Evolutionary conservation across 129 eudicot species (phyloP).

Genomic region (Daucus carota): DNA sequence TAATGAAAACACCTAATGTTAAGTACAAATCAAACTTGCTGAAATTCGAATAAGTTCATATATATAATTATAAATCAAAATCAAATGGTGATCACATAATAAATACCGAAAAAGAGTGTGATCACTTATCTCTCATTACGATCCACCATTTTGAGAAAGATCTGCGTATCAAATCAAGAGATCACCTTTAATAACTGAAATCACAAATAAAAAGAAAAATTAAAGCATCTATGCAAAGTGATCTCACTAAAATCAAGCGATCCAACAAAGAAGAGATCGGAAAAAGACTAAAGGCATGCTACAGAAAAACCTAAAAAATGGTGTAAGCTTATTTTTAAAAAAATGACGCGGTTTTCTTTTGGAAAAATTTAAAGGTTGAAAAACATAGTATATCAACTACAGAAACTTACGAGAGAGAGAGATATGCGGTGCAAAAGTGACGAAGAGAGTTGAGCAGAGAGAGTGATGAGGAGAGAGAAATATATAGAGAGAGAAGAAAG

Average conservation of each 20-base stretch:
- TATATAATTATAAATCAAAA: background rate
- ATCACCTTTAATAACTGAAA: background rate
- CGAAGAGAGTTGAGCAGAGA: background rate
- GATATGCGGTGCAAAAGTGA: too few species aligned
- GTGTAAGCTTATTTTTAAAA: background rate
- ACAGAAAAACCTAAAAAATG: background rate
- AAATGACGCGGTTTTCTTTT: background rate
- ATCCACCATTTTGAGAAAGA: conserved; percentile 50
- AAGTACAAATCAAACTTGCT: too few species aligned
- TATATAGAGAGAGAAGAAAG: background rate
- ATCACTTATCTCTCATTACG: conserved; percentile 65
- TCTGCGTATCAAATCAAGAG: conserved; percentile 4
- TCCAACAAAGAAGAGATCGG: background rate
- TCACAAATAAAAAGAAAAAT: background rate
- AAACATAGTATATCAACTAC: background rate
- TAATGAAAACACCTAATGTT: too few species aligned
- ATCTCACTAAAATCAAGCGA: background rate
- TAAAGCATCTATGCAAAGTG: background rate
- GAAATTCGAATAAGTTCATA: background rate
- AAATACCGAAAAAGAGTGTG: background rate
- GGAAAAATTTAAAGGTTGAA: background rate
- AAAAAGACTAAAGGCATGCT: background rate
- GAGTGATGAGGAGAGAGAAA: background rate
- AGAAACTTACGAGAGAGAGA: background rate
- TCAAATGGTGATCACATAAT: background rate